Base-by-base conservation (phyloP, 1,284 basidiomycete species). In the Tausonia pullulans region DNA sequence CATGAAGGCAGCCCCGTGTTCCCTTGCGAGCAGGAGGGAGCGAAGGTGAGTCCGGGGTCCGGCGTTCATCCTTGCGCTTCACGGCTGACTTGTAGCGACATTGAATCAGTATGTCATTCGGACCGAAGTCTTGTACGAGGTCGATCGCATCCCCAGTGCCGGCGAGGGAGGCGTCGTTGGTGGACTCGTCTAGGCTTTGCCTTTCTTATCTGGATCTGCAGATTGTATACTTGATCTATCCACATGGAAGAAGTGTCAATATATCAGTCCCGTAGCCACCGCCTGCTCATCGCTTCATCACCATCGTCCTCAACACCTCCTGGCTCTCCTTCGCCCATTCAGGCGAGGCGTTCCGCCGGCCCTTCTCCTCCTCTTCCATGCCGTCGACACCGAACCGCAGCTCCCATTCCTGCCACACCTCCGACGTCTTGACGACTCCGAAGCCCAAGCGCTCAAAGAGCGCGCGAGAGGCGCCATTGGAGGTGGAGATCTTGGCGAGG, bases 391-490 rank as follows among this genome's bases (percentile, higher is more conserved):
- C 54, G 60, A 66, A 78, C 4, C 79, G 80, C 82, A 90, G 80
- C 76, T 90, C 87, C 2, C 87, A 79, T 73, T 92, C 87, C 45
- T 81, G 76, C 70, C 88, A 91, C 13, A 90, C 84, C 60, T 82
- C 79, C 14, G 88, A 85, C 13, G 78, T 73, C 71, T 85, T 85
- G 46, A 82, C 83, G 44, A 84, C 74, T 41, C 72, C 72, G 69
- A 91, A 90, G 0, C 87, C 87, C 0, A 91, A 79, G 65, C 80
- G 82, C 70, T 81, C 76, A 71, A 90, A 90, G 2, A 92, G 76
- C 3, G 71, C 71, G 44, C 87, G 78, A 50, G 82, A 84, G 0
- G 81, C 71, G 8, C 65, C 69, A 70, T 87, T 87, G 45, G 74
- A 73, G 62, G 78, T 76, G 6, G 80, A 80, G 62, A 87, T 82